Conservation (phyloP, 306 rosid species). For the Vigna reflexopilosa region DNA sequence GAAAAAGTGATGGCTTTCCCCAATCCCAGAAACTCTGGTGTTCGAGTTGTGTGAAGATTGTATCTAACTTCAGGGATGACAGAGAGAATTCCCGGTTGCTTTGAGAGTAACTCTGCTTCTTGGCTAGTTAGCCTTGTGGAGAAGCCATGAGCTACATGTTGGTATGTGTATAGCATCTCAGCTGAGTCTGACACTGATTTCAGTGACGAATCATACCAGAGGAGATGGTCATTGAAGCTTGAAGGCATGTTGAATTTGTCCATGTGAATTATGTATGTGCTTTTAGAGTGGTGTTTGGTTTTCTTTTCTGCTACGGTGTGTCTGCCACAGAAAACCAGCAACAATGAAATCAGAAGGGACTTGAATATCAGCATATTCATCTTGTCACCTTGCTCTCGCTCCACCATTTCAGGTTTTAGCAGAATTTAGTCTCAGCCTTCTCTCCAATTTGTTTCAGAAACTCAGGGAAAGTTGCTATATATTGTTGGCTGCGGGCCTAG, state of each 20-base stretch:
- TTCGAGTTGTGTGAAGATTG: constrained; percentile 91
- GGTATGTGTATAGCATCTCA: constrained; percentile 78
- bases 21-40: constrained; percentile 86
- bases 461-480: constrained; percentile 43
- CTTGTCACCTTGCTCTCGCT: constrained; percentile 34
- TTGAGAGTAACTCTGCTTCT: constrained; percentile 70
- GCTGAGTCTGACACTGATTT: constrained; percentile 73
- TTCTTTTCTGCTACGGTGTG: constrained; percentile 51
- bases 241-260: constrained; percentile 78
- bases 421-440: constrained; percentile 11
- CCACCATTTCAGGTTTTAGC: constrained; percentile 30
- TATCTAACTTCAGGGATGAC: constrained; percentile 68
- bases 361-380: constrained; percentile 53
- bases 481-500: constrained; percentile 28
- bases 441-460: constrained; percentile 36
- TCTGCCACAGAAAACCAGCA: constrained; percentile 47
- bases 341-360: constrained; percentile 50
- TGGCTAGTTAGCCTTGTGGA: constrained; percentile 75
- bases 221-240: constrained; percentile 61
- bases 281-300: constrained; percentile 51
- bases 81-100: constrained; percentile 69
- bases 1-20: constrained; percentile 39
- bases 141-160: constrained; percentile 78
- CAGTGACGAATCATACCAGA: constrained; percentile 81
- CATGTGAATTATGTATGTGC: constrained; percentile 84